A percentile compares a stretch with the other conserved stretches of the same genome.
Evolutionary conservation across 768 basidiomycete species (phyloP).

Genomic region (Myochromella boudieri): DNA sequence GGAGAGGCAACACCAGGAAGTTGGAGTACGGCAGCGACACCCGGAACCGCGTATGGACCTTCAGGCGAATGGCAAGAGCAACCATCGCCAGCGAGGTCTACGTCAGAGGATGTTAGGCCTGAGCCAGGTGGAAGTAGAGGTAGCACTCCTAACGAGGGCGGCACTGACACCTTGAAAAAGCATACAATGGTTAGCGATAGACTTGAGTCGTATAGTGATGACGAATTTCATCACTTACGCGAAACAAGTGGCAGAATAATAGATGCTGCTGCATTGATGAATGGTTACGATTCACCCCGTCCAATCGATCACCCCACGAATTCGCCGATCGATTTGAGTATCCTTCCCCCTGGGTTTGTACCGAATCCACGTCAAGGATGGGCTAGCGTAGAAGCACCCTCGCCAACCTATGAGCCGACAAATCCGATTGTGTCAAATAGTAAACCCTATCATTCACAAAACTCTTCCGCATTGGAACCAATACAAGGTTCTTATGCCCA

Average conservation of each 20-base stretch:
- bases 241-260: no score
- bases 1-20: slow-evolving; percentile 48
- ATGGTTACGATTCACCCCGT: slow-evolving; percentile 1
- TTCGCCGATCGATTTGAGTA: slow-evolving; percentile 4
- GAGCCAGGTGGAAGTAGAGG: slow-evolving; percentile 29
- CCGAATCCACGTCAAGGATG: slow-evolving; percentile 11
- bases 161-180: slow-evolving; percentile 15
- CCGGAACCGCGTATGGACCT: slow-evolving; percentile 42
- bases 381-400: not conserved
- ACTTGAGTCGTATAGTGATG: slow-evolving; percentile 29
- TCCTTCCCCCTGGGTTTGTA: slow-evolving; percentile 20
- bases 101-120: slow-evolving; percentile 19
- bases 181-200: slow-evolving; percentile 43
- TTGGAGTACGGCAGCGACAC: slow-evolving; percentile 80
- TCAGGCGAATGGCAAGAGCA: slow-evolving; percentile 15
- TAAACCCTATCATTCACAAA: slow-evolving; percentile 2
- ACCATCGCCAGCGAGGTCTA: slow-evolving; percentile 11
- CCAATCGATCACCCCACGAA: not conserved
- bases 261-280: not conserved
- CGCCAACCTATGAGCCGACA: slow-evolving; percentile 2
- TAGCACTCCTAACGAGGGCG: slow-evolving; percentile 20
- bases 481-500: slow-evolving; percentile 1
- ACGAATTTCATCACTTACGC: no score
- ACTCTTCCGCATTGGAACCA: slow-evolving; percentile 14
- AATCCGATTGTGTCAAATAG: not conserved